Evolutionary conservation across 2,329 filamentous ascomycete genomes (phyloP).

Genomic region (Scedosporium minutisporum): DNA sequence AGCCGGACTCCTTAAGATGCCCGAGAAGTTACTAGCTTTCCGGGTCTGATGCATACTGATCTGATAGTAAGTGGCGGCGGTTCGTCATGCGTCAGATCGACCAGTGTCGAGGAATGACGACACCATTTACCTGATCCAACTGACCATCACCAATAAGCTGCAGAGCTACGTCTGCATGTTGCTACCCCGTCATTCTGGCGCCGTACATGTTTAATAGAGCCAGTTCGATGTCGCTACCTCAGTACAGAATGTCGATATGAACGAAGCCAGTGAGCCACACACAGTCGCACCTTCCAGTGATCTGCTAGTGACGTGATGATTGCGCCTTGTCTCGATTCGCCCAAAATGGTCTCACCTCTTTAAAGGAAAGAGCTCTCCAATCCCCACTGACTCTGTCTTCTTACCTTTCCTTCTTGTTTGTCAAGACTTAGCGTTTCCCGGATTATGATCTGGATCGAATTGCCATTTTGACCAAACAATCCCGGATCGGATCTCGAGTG

Average conservation of each 20-base stretch:
- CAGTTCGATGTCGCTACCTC: too few relatives aligned
- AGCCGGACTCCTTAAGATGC: too few relatives aligned
- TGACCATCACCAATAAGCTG: neutral
- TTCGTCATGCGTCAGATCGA: neutral
- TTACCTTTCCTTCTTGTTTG: neutral
- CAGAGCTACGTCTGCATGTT: neutral
- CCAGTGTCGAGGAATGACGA: neutral
- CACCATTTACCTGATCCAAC: neutral
- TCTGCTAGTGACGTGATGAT: conserved; percentile 5
- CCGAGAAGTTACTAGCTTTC: too few relatives aligned
- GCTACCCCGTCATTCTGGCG: neutral
- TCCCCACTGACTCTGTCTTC: neutral
- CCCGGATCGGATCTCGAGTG: neutral
- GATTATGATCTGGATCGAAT: neutral
- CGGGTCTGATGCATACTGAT: neutral
- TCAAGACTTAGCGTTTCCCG: neutral
- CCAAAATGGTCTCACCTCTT: neutral
- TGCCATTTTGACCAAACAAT: neutral
- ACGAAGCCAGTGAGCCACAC: neutral
- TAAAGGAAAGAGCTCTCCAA: neutral
- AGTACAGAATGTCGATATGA: neutral
- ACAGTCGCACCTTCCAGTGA: conserved; percentile 3
- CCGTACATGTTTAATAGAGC: neutral
- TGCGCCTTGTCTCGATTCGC: neutral
- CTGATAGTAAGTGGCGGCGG: neutral